Evolutionary conservation across 768 basidiomycete species (phyloP), one percentile per base, ranked within the genome.

Genomic region (Leccinum longicurvipes): DNA sequence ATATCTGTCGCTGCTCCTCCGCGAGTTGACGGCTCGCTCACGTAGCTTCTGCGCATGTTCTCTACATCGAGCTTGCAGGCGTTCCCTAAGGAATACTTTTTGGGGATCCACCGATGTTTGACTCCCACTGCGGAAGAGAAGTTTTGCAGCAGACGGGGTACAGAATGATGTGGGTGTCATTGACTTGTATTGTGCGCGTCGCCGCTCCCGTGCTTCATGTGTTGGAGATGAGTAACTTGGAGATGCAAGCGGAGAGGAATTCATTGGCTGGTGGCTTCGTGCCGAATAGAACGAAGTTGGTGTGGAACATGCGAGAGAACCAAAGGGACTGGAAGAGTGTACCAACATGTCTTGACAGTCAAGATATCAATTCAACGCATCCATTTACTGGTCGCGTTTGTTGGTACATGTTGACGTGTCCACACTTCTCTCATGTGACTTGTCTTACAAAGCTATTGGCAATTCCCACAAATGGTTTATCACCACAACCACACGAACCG

Each of bases 1-100:
- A 55, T 71, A 73, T 1, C 67, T 75, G 63, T 86, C 83, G 60
- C 84, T 82, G 21, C 64, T 64, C 50, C 76, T 70, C 15, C 71
- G 71, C 21, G 68, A 66, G 36, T 59, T 58, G 14, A 85, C 68
- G 11, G 79, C 79, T 28, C 74, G 77, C 41, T 77, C 76, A 46
- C 86, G 75, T 21, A 82, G 82, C 59, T 78, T 79, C 31, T 76
- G 74, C 0, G 84, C 86, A 19, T 85, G 76, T 65, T 86, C 83
- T 44, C 85, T 64, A 67, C 85, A 88, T 49, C 80, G 77, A 4
- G 79, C 80, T 62, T 80, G 80, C 58, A 89, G 81, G 28, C 81
- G 78, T 50, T 85, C 83, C 25, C 83, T 72, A 47, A 89, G 67
- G 47, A 89, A 79, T 4, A 71, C 60, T 41, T 80, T 83, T 54